Percentiles rank a stretch among this genome's conserved stretches.
Conservation (phyloP, 768 basidiomycete genomes). For the Auricularia sp. region DNA sequence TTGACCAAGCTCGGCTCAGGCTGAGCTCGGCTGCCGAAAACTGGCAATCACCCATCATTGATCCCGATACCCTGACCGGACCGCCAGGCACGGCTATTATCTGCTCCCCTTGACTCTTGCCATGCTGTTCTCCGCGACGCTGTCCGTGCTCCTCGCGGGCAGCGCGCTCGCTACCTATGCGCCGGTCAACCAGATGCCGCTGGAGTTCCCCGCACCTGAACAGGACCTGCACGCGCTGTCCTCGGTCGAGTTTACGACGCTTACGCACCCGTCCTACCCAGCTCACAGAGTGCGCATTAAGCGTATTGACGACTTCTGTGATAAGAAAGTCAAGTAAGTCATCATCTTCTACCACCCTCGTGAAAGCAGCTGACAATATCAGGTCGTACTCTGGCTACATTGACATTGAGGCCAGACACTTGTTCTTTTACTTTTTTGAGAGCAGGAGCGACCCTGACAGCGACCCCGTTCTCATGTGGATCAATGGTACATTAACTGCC, state of each 20-base stretch:
- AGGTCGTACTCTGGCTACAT: slow-evolving; percentile 12
- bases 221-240: slow-evolving; percentile 3
- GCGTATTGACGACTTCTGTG: slow-evolving; percentile 7
- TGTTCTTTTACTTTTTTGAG: slow-evolving; percentile 21
- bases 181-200: not conserved
- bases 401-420: slow-evolving; percentile 9
- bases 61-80: too few relatives aligned
- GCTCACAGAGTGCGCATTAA: slow-evolving; percentile 7
- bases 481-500: slow-evolving; percentile 9
- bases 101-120: too few relatives aligned
- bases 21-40: too few relatives aligned
- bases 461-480: slow-evolving; percentile 21
- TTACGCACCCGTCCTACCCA: slow-evolving; percentile 4
- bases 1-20: too few relatives aligned
- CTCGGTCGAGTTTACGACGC: slow-evolving; percentile 2
- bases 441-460: slow-evolving; percentile 16
- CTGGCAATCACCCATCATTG: too few relatives aligned
- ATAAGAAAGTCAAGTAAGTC: slow-evolving; percentile 4
- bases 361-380: not conserved
- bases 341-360: not conserved
- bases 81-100: too few relatives aligned
- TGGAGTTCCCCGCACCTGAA: not conserved
- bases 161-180: too few relatives aligned
- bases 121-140: too few relatives aligned
- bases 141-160: too few relatives aligned